A percentile compares a stretch with the other conserved stretches of the same genome.
phyloP scores from a whole-genome alignment of 2,329 filamentous ascomycete genomes.

The Diaporthe ilicicola region DNA sequence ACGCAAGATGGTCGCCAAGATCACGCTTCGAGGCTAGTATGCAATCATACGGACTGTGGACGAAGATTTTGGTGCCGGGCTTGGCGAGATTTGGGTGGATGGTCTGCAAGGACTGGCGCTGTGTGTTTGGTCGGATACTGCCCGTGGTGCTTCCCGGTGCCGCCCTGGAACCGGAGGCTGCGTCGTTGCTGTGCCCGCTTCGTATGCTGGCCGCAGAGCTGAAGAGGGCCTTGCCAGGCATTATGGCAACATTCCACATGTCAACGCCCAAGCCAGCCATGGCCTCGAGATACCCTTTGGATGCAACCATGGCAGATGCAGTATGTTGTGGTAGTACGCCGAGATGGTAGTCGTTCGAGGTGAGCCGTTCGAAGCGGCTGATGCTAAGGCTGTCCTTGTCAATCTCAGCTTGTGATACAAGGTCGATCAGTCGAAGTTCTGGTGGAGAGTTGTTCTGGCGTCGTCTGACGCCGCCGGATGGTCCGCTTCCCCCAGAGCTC shows the following conservation, averaged over 20 bases:
- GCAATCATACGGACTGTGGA: constrained; percentile 96
- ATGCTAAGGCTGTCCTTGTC: constrained; percentile 88
- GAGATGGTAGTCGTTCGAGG: constrained; percentile 91
- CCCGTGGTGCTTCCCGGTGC: constrained; percentile 45
- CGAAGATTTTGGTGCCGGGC: constrained; percentile 78
- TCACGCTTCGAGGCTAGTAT: constrained; percentile 91
- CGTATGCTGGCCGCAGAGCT: constrained; percentile 83
- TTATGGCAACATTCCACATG: constrained; percentile 91
- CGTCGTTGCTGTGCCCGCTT: constrained; percentile 69
- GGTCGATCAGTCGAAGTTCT: constrained; percentile 89
- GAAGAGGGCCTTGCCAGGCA: constrained; percentile 81
- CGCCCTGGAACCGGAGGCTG: constrained; percentile 57
- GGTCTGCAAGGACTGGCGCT: constrained; percentile 43
- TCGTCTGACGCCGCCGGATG: constrained; percentile 71
- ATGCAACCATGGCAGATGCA: constrained; percentile 69
- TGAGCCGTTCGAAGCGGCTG: constrained; percentile 85
- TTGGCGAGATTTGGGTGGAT: constrained; percentile 65
- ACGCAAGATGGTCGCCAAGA: constrained; percentile 82
- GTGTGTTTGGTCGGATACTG: constrained; percentile 40
- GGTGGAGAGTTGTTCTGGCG: constrained; percentile 84
- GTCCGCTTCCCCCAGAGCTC: constrained; percentile 62
- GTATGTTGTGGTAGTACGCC: constrained; percentile 78
- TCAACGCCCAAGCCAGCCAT: constrained; percentile 77
- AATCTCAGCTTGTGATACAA: constrained; percentile 84
- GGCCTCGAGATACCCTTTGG: constrained; percentile 79